Percentiles rank a stretch among this genome's conserved stretches.
These are phyloP conservation scores for Pleurotus citrinopileatus DNA, from an alignment of 768 basidiomycete species.

Conservation along the genomic window DNA sequence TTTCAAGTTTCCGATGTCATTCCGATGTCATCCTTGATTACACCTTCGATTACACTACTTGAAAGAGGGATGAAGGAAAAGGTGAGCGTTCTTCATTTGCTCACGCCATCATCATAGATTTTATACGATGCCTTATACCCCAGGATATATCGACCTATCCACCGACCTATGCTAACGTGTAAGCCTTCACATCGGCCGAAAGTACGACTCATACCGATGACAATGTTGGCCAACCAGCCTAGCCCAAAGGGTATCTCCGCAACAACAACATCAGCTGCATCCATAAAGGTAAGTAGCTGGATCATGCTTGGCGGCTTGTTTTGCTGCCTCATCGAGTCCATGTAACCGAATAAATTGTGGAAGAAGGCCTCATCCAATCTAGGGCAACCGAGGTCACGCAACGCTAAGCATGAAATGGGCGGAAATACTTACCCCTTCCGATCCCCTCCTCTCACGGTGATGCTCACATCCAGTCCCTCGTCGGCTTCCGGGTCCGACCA, in stretches of 20 bases:
- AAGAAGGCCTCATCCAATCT: conserved; percentile 5
- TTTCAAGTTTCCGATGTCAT: no score
- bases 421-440: background rate
- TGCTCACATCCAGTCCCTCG: conserved; percentile 1
- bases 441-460: background rate
- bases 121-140: conserved; percentile 8
- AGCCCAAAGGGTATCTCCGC: conserved; percentile 4
- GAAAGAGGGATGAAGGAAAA: no score
- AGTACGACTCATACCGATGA: background rate
- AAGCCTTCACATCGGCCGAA: background rate
- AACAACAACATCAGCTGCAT: conserved; percentile 1
- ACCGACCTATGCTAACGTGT: background rate
- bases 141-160: conserved; percentile 2
- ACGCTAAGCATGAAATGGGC: background rate
- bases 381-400: background rate
- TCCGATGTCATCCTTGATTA: no score
- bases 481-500: conserved; percentile 5
- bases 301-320: background rate
- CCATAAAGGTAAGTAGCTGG: conserved; percentile 3
- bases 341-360: conserved; percentile 7
- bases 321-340: conserved; percentile 3
- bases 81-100: no score
- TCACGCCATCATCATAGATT: conserved; percentile 5
- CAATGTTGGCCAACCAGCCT: background rate
- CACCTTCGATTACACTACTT: no score